Evolutionary conservation across 176 grass and related monocot species (phyloP).

Genomic region (Dactylis glomerata): DNA sequence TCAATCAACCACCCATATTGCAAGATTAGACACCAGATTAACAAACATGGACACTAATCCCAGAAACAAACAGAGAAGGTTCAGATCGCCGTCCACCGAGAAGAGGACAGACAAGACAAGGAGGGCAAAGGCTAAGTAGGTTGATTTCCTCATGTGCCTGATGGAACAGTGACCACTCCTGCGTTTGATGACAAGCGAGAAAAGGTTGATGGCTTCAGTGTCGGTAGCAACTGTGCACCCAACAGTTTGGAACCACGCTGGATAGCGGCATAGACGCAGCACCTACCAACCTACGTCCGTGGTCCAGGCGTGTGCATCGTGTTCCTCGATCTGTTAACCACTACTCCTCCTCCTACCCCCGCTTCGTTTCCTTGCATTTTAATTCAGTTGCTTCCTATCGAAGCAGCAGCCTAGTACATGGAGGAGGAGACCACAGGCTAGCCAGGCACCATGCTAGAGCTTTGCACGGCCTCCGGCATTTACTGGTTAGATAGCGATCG

Average conservation of each 20-base stretch:
- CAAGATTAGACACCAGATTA: background rate
- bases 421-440: background rate
- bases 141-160: background rate
- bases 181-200: background rate
- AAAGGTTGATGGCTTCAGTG: constrained; percentile 1
- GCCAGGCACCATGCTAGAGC: no score
- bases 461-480: background rate
- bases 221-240: constrained; percentile 19
- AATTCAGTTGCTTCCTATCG: background rate
- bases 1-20: no score
- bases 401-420: background rate
- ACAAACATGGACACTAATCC: background rate
- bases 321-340: background rate
- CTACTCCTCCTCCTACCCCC: no score
- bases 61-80: background rate
- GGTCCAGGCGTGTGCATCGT: background rate
- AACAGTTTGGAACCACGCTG: background rate
- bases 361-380: background rate
- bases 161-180: background rate
- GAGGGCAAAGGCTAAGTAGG: background rate
- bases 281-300: background rate
- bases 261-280: background rate
- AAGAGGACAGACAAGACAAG: background rate
- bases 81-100: background rate
- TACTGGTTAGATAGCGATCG: background rate